Evolutionary conservation across 192 early-diverging fungal species (phyloP).

Genomic region (Mortierella hygrophila): DNA sequence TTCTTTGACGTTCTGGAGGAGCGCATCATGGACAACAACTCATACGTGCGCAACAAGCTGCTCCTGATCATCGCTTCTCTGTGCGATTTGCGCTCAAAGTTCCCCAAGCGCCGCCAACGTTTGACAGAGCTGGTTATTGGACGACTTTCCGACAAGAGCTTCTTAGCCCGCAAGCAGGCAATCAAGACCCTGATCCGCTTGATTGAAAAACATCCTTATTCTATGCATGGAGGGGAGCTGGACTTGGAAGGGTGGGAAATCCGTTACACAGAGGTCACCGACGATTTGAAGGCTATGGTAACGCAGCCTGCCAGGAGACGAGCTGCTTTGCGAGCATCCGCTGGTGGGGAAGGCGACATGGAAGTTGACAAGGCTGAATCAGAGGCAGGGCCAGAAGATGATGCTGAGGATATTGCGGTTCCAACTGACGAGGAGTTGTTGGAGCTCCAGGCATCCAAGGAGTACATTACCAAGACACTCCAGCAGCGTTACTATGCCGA

Average conservation of each 20-base stretch:
- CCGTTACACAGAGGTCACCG: slow-evolving; percentile 71
- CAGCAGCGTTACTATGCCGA: slow-evolving; percentile 87
- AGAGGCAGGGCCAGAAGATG: slow-evolving; percentile 33
- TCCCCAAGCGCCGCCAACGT: slow-evolving; percentile 79
- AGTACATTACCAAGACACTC: slow-evolving; percentile 46
- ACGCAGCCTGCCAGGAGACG: slow-evolving; percentile 36
- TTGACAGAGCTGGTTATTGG: slow-evolving; percentile 79
- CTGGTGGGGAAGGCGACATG: slow-evolving; percentile 48
- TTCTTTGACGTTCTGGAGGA: slow-evolving; percentile 95
- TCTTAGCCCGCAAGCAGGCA: slow-evolving; percentile 90
- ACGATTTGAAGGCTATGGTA: slow-evolving; percentile 74
- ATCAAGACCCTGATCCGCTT: slow-evolving; percentile 86
- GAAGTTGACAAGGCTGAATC: slow-evolving; percentile 44
- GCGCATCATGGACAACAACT: slow-evolving; percentile 90
- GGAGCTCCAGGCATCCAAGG: slow-evolving; percentile 30
- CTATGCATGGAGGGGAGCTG: slow-evolving; percentile 87
- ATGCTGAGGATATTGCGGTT: slow-evolving; percentile 37
- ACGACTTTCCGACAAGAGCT: slow-evolving; percentile 92
- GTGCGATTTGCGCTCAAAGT: slow-evolving; percentile 77
- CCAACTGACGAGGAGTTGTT: slow-evolving; percentile 50
- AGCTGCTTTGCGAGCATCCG: slow-evolving; percentile 14
- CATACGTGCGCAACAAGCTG: slow-evolving; percentile 88
- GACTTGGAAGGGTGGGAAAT: slow-evolving; percentile 78
- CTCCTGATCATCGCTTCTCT: slow-evolving; percentile 87
- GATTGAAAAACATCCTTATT: slow-evolving; percentile 91